A percentile compares a stretch with the other conserved stretches of the same genome.
Evolutionary conservation across 176 grass and related monocot species (phyloP).

Genomic region (Hyparrhenia diplandra): DNA sequence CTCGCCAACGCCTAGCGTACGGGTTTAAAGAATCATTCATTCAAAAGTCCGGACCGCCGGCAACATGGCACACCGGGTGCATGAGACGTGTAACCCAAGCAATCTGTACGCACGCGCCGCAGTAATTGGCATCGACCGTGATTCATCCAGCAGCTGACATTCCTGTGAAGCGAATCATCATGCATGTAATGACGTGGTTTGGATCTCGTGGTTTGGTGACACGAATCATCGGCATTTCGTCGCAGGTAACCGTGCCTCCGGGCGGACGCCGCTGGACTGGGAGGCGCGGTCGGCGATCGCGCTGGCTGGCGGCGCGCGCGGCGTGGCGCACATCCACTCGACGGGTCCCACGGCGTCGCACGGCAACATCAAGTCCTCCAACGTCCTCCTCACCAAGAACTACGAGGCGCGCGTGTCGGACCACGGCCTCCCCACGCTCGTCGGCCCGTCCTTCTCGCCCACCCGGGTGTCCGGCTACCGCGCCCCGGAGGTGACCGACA

Average conservation of each 20-base stretch:
- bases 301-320: conserved; percentile 59
- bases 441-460: conserved; percentile 50
- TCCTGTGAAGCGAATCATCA: neutral
- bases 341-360: conserved; percentile 60
- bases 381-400: conserved; percentile 86
- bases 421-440: conserved; percentile 81
- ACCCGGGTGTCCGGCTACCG: conserved; percentile 79
- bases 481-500: conserved; percentile 90
- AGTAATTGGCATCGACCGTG: conserved; percentile 14
- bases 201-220: neutral
- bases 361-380: conserved; percentile 99
- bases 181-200: neutral
- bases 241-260: conserved; percentile 92
- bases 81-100: conserved; percentile 29
- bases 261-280: conserved; percentile 83
- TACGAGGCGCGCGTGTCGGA: conserved; percentile 88
- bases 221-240: too few species aligned
- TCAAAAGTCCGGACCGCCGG: conserved; percentile 8
- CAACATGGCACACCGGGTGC: neutral
- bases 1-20: too few species aligned
- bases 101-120: neutral
- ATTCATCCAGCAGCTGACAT: neutral
- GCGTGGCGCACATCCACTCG: conserved; percentile 74
- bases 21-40: conserved; percentile 28
- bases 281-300: conserved; percentile 70